Evolutionary conservation across 2,329 filamentous ascomycete genomes (phyloP), one percentile per base, ranked within the genome.

Genomic region (Aspergillus sp.): DNA sequence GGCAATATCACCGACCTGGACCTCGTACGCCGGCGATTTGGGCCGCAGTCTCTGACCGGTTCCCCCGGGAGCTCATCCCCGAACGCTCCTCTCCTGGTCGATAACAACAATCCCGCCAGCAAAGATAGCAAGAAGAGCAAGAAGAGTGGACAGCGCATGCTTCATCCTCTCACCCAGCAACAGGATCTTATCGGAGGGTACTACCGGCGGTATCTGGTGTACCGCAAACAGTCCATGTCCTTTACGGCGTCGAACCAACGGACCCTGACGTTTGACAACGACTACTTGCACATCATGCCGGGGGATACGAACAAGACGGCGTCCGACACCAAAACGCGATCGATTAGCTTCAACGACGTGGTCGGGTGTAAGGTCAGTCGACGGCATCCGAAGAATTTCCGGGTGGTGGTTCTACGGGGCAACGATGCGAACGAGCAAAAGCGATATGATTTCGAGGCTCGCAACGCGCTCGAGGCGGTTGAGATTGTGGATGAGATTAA

Each of bases 221-320:
- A 84, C 29, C 84, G 86, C 66, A 87, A 88, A 70, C 85, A 88
- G 66, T 84, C 86, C 29, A 86, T 88, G 77, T 85, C 84, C 2
- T 88, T 89, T 63, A 83, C 85, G 0, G 82, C 84, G 6, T 84
- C 83, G 4, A 85, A 85, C 52, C 82, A 85, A 20, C 81, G 85
- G 46, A 84, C 86, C 12, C 75, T 89, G 22, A 83, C 85, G 7
- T 84, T 89, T 54, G 86, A 88, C 64, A 85, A 84, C 55, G 86
- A 89, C 65, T 87, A 87, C 69, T 83, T 89, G 73, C 85, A 88
- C 69, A 85, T 88, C 62, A 84, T 88, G 77, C 85, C 86, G 6
- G 75, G 73, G 3, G 80, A 81, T 46, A 78, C 78, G 4, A 82
- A 81, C n/a, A 86, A 85, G 65, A 81, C 82, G 5, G 71, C 78